A percentile compares a stretch with the other conserved stretches of the same genome.
Evolutionary conservation across 1,284 basidiomycete species (phyloP).

Genomic region (Papiliotrema fonsecae): DNA sequence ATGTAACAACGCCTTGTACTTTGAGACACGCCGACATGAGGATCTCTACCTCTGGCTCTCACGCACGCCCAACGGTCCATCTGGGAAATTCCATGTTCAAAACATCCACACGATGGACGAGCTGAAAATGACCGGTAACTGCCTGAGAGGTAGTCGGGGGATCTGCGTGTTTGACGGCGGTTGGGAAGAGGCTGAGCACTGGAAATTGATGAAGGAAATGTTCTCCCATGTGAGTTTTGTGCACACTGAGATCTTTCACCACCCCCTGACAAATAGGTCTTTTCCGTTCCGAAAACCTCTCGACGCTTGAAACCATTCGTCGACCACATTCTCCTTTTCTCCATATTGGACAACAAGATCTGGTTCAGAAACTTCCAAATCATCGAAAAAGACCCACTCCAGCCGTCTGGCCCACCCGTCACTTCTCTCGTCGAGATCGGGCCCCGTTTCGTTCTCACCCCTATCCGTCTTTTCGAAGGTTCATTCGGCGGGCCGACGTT

Average conservation of each 20-base stretch:
- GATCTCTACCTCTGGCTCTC: conserved; percentile 96
- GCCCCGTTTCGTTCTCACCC: conserved; percentile 93
- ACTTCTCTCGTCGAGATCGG: conserved; percentile 89
- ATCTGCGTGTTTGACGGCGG: conserved; percentile 86
- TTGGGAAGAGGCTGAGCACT: conserved; percentile 85
- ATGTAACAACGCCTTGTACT: conserved; percentile 97
- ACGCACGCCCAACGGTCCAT: conserved; percentile 96
- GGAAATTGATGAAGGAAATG: conserved; percentile 84
- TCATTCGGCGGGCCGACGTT: conserved; percentile 92
- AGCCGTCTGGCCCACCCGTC: conserved; percentile 47
- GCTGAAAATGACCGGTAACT: conserved; percentile 99
- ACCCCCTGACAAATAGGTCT: conserved; percentile 60
- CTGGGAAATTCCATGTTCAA: conserved; percentile 94
- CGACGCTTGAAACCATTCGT: conserved; percentile 94
- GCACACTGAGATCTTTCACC: neutral
- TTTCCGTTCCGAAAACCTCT: conserved; percentile 85
- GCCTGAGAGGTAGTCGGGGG: conserved; percentile 90
- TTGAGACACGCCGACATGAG: conserved; percentile 91
- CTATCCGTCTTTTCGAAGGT: conserved; percentile 97
- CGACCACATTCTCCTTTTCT: conserved; percentile 95
- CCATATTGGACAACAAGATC: conserved; percentile 90
- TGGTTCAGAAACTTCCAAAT: conserved; percentile 99
- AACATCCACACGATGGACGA: conserved; percentile 99
- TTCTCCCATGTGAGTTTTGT: conserved; percentile 78
- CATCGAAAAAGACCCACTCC: conserved; percentile 60